Conservation (phyloP, 2,329 filamentous ascomycete species). For the Helotiales sp. region DNA sequence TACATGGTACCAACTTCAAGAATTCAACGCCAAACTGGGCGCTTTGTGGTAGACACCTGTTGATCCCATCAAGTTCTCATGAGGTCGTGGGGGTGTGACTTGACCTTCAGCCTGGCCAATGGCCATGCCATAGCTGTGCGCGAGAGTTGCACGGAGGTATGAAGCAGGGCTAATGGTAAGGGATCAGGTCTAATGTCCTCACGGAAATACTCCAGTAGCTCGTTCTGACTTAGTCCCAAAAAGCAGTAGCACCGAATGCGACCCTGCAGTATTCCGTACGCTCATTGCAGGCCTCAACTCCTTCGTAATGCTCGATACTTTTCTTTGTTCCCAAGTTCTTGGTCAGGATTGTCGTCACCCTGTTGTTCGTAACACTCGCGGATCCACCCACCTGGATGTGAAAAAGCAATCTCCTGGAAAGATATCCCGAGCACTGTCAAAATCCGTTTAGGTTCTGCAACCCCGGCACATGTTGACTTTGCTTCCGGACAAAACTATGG, state of each 20-base stretch:
- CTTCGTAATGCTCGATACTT: neutral
- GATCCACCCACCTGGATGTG: neutral
- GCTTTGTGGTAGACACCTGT: neutral
- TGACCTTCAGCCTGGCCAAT: neutral
- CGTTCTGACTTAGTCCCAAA: neutral
- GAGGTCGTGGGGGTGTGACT: neutral
- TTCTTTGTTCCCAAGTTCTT: neutral
- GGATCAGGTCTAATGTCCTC: neutral
- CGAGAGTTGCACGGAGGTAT: neutral
- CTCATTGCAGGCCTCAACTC: neutral
- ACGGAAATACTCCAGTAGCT: neutral
- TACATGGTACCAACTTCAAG: neutral
- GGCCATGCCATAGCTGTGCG: neutral
- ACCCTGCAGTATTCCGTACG: conserved; percentile 3
- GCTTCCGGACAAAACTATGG: neutral
- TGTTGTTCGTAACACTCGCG: neutral
- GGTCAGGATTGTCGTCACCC: neutral
- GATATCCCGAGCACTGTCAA: neutral
- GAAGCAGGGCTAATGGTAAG: neutral
- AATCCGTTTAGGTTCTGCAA: neutral
- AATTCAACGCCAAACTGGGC: neutral
- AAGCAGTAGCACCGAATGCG: neutral
- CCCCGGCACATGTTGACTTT: neutral
- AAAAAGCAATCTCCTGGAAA: neutral
- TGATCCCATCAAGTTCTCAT: neutral